Evolutionary conservation across 2,329 filamentous ascomycete species (phyloP).

Genomic region (Alternaria arborescens): DNA sequence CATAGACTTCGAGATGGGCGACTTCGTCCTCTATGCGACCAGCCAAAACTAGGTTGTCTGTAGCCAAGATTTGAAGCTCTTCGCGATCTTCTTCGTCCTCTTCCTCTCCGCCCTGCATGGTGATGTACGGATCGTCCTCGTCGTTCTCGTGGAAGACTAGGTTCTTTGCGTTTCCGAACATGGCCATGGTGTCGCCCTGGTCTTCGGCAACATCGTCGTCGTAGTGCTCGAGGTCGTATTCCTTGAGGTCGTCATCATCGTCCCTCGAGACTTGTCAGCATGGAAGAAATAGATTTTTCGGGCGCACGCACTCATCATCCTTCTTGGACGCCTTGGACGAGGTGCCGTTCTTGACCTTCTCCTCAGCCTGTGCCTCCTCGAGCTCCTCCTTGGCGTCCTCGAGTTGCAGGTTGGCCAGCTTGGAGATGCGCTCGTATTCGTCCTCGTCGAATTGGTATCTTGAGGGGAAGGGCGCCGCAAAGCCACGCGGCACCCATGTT

Average conservation of each 20-base stretch:
- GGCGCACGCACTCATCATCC: constrained; percentile 31
- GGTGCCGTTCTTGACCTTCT: constrained; percentile 45
- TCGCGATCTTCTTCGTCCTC: constrained; percentile 90
- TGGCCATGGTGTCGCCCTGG: constrained; percentile 78
- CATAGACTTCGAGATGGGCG: constrained; percentile 94
- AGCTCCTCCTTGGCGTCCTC: constrained; percentile 88
- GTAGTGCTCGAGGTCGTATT: constrained; percentile 96
- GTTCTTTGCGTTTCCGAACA: constrained; percentile 95
- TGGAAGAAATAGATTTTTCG: background rate
- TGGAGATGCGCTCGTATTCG: constrained; percentile 60
- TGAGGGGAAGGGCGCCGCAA: constrained; percentile 59
- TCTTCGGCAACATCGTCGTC: constrained; percentile 81
- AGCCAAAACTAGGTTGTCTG: constrained; percentile 90
- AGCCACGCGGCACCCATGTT: constrained; percentile 62
- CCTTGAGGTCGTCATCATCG: constrained; percentile 85
- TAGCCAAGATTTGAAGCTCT: constrained; percentile 90
- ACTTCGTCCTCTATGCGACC: constrained; percentile 97
- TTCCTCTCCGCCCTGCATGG: constrained; percentile 72
- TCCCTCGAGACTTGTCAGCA: constrained; percentile 41
- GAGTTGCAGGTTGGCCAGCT: constrained; percentile 70
- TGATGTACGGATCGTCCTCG: constrained; percentile 96
- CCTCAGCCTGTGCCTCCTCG: constrained; percentile 64
- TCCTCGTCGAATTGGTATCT: constrained; percentile 62
- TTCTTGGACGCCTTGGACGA: constrained; percentile 29
- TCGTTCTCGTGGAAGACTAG: constrained; percentile 94